Evolutionary conservation across 148 eudicot species (phyloP).

Genomic region (Rhododendron vialii): DNA sequence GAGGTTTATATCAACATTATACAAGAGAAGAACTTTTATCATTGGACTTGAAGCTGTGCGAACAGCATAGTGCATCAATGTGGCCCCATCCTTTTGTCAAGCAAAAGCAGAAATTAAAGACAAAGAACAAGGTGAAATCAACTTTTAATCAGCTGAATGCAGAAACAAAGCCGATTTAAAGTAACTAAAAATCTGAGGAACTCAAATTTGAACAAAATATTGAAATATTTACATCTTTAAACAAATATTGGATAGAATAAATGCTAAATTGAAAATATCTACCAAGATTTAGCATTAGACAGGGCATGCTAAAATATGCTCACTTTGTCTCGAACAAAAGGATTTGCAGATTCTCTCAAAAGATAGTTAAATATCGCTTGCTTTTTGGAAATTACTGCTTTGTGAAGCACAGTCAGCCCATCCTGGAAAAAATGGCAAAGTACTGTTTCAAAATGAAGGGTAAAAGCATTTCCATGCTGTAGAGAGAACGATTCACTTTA

Average conservation of each 20-base stretch:
- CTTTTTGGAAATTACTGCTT: constrained; percentile 75
- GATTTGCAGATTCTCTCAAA: constrained; percentile 84
- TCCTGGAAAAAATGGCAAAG: constrained; percentile 28
- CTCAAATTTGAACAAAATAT: background rate
- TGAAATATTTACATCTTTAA: background rate
- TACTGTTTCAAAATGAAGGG: background rate
- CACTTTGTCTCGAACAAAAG: constrained; percentile 80
- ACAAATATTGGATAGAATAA: background rate
- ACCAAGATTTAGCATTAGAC: background rate
- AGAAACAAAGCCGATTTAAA: background rate
- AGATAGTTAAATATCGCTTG: constrained; percentile 74
- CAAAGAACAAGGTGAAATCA: background rate
- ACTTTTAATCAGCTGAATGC: background rate
- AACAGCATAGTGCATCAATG: constrained; percentile 94
- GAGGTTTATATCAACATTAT: constrained; percentile 82
- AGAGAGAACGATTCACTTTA: background rate
- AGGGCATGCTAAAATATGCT: constrained; percentile 16
- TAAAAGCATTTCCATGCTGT: background rate
- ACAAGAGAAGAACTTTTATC: constrained; percentile 71
- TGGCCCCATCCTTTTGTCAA: constrained; percentile 75
- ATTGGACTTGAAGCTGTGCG: constrained; percentile 64
- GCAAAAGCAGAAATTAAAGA: background rate
- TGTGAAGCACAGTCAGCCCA: constrained; percentile 92
- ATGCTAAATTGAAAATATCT: background rate
- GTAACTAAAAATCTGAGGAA: background rate